Conservation (phyloP, 768 basidiomycete species). For the Neoboletus subvelutipes region DNA sequence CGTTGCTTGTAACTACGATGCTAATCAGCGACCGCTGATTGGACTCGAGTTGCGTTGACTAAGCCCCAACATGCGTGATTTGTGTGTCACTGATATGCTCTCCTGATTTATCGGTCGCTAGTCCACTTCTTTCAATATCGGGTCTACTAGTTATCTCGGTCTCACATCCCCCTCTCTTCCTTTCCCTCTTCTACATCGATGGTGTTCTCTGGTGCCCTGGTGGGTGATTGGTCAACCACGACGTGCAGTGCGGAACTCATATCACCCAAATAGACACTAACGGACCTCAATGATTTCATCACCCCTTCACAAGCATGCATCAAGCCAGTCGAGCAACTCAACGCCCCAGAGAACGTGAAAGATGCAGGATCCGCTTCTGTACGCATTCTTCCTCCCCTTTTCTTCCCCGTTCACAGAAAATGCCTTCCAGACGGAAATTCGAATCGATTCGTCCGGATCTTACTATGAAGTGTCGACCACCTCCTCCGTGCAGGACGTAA, state of each 20-base stretch:
- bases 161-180: background rate
- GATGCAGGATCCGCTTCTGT: constrained; percentile 46
- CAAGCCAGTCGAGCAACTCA: constrained; percentile 77
- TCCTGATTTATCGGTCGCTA: too few relatives aligned
- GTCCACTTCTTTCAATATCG: background rate
- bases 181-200: constrained; percentile 39
- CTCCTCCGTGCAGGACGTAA: constrained; percentile 16
- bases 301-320: constrained; percentile 96
- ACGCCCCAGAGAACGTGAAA: constrained; percentile 39
- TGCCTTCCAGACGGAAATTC: constrained; percentile 77
- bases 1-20: too few relatives aligned
- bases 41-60: too few relatives aligned
- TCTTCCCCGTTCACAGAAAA: constrained; percentile 4
- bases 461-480: constrained; percentile 79
- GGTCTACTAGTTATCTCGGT: too few relatives aligned
- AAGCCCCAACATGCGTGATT: too few relatives aligned
- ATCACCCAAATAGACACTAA: constrained; percentile 61
- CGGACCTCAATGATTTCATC: constrained; percentile 96
- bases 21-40: too few relatives aligned
- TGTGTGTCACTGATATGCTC: too few relatives aligned
- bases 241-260: constrained; percentile 6
- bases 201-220: constrained; percentile 87
- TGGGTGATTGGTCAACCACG: constrained; percentile 33
- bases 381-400: constrained; percentile 13
- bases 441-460: constrained; percentile 76